Percentiles rank a stretch among this genome's conserved stretches.
Evolutionary conservation across 441 rosid species (phyloP).

Genomic region (Theobroma grandiflorum): DNA sequence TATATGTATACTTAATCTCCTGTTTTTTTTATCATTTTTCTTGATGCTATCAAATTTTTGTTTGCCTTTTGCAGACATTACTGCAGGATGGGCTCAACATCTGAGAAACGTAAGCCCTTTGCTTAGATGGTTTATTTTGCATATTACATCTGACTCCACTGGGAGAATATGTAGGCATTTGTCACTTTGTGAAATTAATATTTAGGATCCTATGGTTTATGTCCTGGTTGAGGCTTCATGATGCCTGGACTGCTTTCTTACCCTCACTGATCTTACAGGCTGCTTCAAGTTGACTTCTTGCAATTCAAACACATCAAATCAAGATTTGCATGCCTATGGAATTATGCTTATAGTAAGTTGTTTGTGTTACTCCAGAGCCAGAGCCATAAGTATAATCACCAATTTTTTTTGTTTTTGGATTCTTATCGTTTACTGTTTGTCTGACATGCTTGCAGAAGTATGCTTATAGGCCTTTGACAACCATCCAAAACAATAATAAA

Average conservation of each 20-base stretch:
- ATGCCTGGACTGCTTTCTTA: constrained; percentile 10
- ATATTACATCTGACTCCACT: constrained; percentile 9
- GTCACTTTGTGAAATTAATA: neutral
- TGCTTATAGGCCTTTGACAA: constrained; percentile 1
- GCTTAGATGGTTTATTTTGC: constrained; percentile 17
- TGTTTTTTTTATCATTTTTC: constrained; percentile 7
- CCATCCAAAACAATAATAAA: constrained; percentile 3
- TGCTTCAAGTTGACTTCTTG: constrained; percentile 90
- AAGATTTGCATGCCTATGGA: constrained; percentile 92
- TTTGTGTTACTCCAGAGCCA: constrained; percentile 12
- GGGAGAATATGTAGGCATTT: neutral
- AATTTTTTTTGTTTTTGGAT: constrained; percentile 4
- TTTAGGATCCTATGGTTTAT: neutral
- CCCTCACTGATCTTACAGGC: constrained; percentile 53
- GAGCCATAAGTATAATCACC: neutral
- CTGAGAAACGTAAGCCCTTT: constrained; percentile 66
- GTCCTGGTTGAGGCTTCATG: neutral
- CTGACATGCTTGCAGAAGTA: neutral
- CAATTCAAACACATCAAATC: constrained; percentile 64
- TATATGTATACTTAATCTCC: neutral
- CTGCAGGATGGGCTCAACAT: constrained; percentile 88
- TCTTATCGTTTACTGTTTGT: neutral
- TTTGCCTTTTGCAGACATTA: constrained; percentile 68
- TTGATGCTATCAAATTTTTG: constrained; percentile 19
- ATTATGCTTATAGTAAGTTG: constrained; percentile 84